Evolutionary conservation across 176 grass and related monocot species (phyloP), one percentile per base, ranked within the genome.

Genomic region (Cocos nucifera): DNA sequence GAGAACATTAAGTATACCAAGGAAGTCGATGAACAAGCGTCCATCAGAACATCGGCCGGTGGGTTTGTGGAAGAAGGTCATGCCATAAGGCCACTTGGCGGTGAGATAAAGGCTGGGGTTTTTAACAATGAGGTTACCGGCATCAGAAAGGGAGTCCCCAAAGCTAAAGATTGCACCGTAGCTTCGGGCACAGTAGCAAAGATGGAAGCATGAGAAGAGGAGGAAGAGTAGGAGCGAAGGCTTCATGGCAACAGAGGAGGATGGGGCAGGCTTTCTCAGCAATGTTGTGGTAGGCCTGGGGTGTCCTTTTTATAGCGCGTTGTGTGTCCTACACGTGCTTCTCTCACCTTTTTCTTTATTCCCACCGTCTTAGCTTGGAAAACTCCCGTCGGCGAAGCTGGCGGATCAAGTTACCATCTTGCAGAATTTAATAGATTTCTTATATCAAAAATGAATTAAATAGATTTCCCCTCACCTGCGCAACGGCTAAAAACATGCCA

Each of bases 81-180:
- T 66, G 1, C 89, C 89, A 67, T 95, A 95, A 21, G 81, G 89
- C 5, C 62, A 70, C 55, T 88, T 75, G 25, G 73, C 80, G 39
- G 53, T 95, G 66, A 63, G 35, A 10, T 44, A 44, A 44, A 44
- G 35, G 35, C 10, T 14, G 4, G 72, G 64, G 16, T 63, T 73
- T 24, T 61, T 51, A 7, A 70, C 26, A 64, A 77, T 75, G 61
- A 88, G 62, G 71, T 94, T 94, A 49, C 81, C 89, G 61, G 89
- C 85, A 75, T 95, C 81, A 53, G 89, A 76, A 59, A 88, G 81
- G 44, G 84, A 88, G 69, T 95, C 84, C 2, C 89, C 89, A 52
- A 95, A 85, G 81, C 79, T 95, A 70, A 67, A 95, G 24, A 85
- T 79, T n/a, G 84, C 75, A 21, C 82, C 79, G 65, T 85, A 95